A percentile compares a stretch with the other conserved stretches of the same genome.
phyloP scores from a whole-genome alignment of 495 filamentous ascomycete species.

The Penicillium turbatum region DNA sequence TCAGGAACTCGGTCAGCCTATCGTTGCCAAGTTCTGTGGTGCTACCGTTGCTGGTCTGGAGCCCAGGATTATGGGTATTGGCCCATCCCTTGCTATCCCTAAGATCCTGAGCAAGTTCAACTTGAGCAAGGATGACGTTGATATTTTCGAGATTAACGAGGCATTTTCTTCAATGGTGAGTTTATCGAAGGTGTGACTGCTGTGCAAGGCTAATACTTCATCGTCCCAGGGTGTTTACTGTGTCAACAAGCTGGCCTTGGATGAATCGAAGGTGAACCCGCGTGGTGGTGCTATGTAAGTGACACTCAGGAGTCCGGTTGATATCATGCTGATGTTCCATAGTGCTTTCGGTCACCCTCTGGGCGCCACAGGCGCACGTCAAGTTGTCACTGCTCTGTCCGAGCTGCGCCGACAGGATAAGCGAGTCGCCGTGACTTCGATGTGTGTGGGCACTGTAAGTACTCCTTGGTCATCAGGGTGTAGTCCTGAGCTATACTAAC shows the following conservation, averaged over 20 bases:
- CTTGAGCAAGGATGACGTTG: slow-evolving; percentile 73
- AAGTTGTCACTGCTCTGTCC: slow-evolving; percentile 79
- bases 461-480: not conserved
- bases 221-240: slow-evolving; percentile 68
- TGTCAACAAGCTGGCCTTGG: slow-evolving; percentile 67
- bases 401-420: slow-evolving; percentile 73
- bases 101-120: slow-evolving; percentile 81
- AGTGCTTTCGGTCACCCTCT: slow-evolving; percentile 77
- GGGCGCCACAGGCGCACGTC: slow-evolving; percentile 71
- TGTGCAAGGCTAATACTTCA: slow-evolving; percentile 7
- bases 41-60: slow-evolving; percentile 83
- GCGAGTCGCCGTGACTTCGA: slow-evolving; percentile 76
- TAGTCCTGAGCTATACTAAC: slow-evolving; percentile 2
- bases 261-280: slow-evolving; percentile 83
- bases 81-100: slow-evolving; percentile 85
- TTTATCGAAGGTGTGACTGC: not conserved
- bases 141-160: slow-evolving; percentile 93
- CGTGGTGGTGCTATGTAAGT: slow-evolving; percentile 69
- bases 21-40: slow-evolving; percentile 87
- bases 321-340: slow-evolving; percentile 3
- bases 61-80: slow-evolving; percentile 95
- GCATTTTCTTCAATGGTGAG: slow-evolving; percentile 90
- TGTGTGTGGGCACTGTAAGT: slow-evolving; percentile 77
- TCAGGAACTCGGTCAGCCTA: slow-evolving; percentile 76
- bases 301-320: not conserved